phyloP scores from a whole-genome alignment of 2,329 filamentous ascomycete species.

The Paramyrothecium roridum region DNA sequence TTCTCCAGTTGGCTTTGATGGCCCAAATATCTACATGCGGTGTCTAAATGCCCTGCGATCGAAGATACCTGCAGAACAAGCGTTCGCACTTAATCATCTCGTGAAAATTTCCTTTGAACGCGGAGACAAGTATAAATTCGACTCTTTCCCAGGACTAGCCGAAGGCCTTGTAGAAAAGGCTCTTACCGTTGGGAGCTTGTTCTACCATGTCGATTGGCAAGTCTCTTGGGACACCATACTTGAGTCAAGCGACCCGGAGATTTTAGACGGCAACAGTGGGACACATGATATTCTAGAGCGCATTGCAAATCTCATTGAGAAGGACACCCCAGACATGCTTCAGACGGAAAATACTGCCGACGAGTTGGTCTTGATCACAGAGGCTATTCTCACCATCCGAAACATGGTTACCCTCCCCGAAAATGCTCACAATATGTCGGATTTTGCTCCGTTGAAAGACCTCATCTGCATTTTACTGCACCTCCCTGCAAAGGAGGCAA shows the following conservation, averaged over 20 bases:
- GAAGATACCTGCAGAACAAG: slow-evolving; percentile 74
- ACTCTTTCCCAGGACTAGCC: slow-evolving; percentile 82
- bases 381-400: slow-evolving; percentile 81
- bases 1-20: slow-evolving; percentile 56
- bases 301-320: slow-evolving; percentile 60
- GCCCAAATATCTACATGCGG: slow-evolving; percentile 87
- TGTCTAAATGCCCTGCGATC: slow-evolving; percentile 83
- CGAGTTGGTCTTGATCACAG: slow-evolving; percentile 72
- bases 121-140: slow-evolving; percentile 93
- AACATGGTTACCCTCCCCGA: slow-evolving; percentile 96
- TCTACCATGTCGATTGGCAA: slow-evolving; percentile 80
- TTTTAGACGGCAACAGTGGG: slow-evolving; percentile 44
- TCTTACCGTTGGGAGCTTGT: slow-evolving; percentile 72
- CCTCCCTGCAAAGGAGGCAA: slow-evolving; percentile 67
- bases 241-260: slow-evolving; percentile 51
- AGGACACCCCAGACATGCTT: slow-evolving; percentile 64
- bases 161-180: slow-evolving; percentile 86
- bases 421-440: slow-evolving; percentile 79
- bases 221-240: slow-evolving; percentile 60
- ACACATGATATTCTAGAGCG: slow-evolving; percentile 59
- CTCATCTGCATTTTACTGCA: slow-evolving; percentile 79
- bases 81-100: slow-evolving; percentile 89
- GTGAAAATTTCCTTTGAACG: slow-evolving; percentile 95
- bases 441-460: slow-evolving; percentile 73
- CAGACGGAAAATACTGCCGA: slow-evolving; percentile 70